Percentiles rank a stretch among this genome's conserved stretches.
Evolutionary conservation across 2,329 filamentous ascomycete species (phyloP).

Genomic region (Dactylellina leptospora): DNA sequence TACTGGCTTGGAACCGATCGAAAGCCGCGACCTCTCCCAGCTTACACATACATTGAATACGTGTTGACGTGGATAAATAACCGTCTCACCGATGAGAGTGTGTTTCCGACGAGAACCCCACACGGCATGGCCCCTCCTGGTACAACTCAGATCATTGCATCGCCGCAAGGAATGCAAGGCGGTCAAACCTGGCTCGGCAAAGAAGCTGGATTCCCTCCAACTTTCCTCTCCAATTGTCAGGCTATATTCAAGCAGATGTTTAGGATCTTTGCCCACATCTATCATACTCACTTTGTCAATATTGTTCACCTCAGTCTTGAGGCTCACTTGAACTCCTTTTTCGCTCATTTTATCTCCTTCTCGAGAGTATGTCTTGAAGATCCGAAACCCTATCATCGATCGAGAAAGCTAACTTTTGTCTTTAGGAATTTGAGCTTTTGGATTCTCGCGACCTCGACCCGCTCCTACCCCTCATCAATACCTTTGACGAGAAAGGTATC

Average conservation of each 20-base stretch:
- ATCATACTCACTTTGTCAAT: slow-evolving; percentile 93
- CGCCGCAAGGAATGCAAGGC: slow-evolving; percentile 70
- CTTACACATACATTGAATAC: slow-evolving; percentile 57
- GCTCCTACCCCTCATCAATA: slow-evolving; percentile 57
- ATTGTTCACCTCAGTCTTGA: slow-evolving; percentile 84
- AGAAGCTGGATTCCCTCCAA: slow-evolving; percentile 87
- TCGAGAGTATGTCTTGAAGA: slow-evolving; percentile 52
- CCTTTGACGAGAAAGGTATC: slow-evolving; percentile 57
- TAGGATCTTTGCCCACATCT: slow-evolving; percentile 95
- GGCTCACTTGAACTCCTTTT: slow-evolving; percentile 85
- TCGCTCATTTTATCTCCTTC: slow-evolving; percentile 77
- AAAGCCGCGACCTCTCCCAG: slow-evolving; percentile 57
- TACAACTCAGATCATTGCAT: slow-evolving; percentile 63
- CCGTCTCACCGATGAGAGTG: slow-evolving; percentile 56
- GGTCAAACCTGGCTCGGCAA: slow-evolving; percentile 83
- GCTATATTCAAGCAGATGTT: slow-evolving; percentile 98
- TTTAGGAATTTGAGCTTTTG: slow-evolving; percentile 57
- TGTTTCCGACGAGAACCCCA: slow-evolving; percentile 57
- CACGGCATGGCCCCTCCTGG: slow-evolving; percentile 58
- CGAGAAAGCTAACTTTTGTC: slow-evolving; percentile 7
- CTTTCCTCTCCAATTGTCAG: slow-evolving; percentile 89
- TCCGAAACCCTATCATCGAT: too few relatives aligned
- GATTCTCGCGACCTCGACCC: slow-evolving; percentile 57
- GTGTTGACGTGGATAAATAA: slow-evolving; percentile 58
- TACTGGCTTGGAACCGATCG: slow-evolving; percentile 57